Base-by-base conservation (phyloP, 345 rosid species). In the Camelina laxa region DNA sequence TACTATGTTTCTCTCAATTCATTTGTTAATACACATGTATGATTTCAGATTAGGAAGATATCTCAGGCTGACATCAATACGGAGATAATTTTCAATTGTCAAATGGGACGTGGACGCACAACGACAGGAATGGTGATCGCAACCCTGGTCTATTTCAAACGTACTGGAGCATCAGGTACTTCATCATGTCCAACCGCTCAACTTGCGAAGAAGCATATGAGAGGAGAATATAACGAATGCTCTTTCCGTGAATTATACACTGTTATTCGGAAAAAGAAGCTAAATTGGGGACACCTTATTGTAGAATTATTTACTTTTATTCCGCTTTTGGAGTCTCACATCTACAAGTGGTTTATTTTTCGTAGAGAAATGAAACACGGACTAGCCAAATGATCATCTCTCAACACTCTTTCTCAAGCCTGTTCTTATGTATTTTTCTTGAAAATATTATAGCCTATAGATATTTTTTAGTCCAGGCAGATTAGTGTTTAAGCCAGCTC, bases 111-210 rank as follows among this genome's bases (percentile, higher is more conserved):
- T 76, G 97, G 99, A 82, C 87, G 99, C 60, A 94, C 99, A 5
- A 94, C 97, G 33, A 91, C 97, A 59, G 99, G 99, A 77, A 95
- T 95, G 99, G 99, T 95, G 77, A 90, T 95, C 80, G 97, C 97
- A 5, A 95, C 96, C 50, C 83, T 95, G 81, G 82, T 90, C 76
- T 91, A 91, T 82, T 89, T 95, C 82, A 90, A 95, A 74, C 87
- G 90, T 27, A 90, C 88, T 17, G 97, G 96, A 78, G 91, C 93
- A 74, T 89, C 90, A 74, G 99, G 99, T 90, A 89, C 51, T 19
- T 62, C 70, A 67, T 13, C 72, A 45, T 60, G 81, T 78, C 72
- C 50, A 67, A 70, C 60, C 33, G 21, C 50, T 74, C 51, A 57
- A 55, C 41, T 56, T 21, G 51, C 10, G 5, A 54, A 21, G 48